Evolutionary conservation across 371 early-diverging fungal genomes (phyloP).

Genomic region (Basidiobolus meristosporus): DNA sequence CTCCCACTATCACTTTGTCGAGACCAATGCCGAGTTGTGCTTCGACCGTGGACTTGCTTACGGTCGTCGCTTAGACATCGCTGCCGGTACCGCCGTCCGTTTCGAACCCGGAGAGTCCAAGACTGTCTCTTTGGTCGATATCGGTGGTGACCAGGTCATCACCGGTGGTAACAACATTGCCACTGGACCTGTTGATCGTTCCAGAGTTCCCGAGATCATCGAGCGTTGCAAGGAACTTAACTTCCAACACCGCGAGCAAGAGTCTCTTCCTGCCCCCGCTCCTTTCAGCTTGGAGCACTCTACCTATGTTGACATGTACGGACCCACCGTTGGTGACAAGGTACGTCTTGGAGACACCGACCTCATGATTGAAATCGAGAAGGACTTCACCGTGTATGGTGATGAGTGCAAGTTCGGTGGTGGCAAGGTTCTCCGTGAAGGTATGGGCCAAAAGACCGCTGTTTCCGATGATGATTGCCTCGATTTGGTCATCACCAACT

Average conservation of each 20-base stretch:
- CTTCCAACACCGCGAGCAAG: not conserved
- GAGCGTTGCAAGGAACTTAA: not conserved
- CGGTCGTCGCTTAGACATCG: slow-evolving; percentile 74
- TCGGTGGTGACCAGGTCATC: slow-evolving; percentile 63
- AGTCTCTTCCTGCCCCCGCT: not conserved
- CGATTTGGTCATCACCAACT: slow-evolving; percentile 86
- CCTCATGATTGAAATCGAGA: slow-evolving; percentile 72
- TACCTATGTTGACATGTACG: slow-evolving; percentile 72
- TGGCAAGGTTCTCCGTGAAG: slow-evolving; percentile 75
- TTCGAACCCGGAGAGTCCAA: slow-evolving; percentile 75
- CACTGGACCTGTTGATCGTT: slow-evolving; percentile 38
- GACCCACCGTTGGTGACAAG: slow-evolving; percentile 80
- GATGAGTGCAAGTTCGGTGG: slow-evolving; percentile 83
- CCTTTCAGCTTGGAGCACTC: slow-evolving; percentile 46
- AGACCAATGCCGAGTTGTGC: slow-evolving; percentile 50
- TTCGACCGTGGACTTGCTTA: slow-evolving; percentile 73
- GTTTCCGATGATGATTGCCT: slow-evolving; percentile 41
- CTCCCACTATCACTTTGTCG: slow-evolving; percentile 86
- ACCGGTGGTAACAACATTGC: slow-evolving; percentile 71
- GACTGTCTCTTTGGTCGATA: slow-evolving; percentile 56
- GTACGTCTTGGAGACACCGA: slow-evolving; percentile 70
- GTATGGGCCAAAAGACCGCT: slow-evolving; percentile 73
- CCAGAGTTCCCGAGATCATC: slow-evolving; percentile 19
- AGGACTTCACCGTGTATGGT: slow-evolving; percentile 72
- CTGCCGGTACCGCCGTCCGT: slow-evolving; percentile 56